Percentiles rank a stretch among this genome's conserved stretches.
These are phyloP conservation scores for Serendipita sp. DNA, from an alignment of 768 basidiomycete genomes.

Conservation along the genomic window DNA sequence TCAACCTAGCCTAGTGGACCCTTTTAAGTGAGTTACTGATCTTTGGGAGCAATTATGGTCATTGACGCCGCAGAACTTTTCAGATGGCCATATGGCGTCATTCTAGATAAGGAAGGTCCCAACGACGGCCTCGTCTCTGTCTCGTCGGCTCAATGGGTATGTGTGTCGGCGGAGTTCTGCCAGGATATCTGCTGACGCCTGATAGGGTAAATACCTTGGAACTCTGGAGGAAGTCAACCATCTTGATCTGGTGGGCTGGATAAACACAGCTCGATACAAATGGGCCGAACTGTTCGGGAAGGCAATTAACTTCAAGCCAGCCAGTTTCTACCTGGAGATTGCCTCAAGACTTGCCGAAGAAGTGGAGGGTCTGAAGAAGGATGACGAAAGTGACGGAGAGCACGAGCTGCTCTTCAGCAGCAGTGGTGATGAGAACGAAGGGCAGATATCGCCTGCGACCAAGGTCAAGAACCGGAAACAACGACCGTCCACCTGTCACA, in stretches of 20 bases:
- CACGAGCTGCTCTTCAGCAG: neutral
- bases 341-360: conserved; percentile 61
- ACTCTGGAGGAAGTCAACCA: conserved; percentile 84
- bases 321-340: conserved; percentile 77
- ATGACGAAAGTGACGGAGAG: conserved; percentile 15
- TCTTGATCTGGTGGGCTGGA: conserved; percentile 86
- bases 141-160: conserved; percentile 68
- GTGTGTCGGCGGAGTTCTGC: conserved; percentile 10
- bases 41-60: neutral
- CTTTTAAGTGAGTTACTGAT: conserved; percentile 42
- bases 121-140: conserved; percentile 92
- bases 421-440: neutral
- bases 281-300: conserved; percentile 79
- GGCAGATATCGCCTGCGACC: neutral
- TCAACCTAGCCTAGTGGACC: conserved; percentile 77
- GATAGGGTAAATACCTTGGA: conserved; percentile 81
- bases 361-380: conserved; percentile 40
- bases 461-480: too few relatives aligned
- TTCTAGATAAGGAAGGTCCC: conserved; percentile 72
- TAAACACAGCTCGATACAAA: conserved; percentile 74
- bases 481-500: too few relatives aligned
- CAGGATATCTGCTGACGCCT: neutral
- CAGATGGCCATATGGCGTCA: conserved; percentile 60
- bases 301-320: conserved; percentile 81
- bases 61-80: neutral